Percentiles rank a stretch among this genome's conserved stretches.
Evolutionary conservation across 2,329 filamentous ascomycete species (phyloP).

Genomic region (Xylaria sp.): DNA sequence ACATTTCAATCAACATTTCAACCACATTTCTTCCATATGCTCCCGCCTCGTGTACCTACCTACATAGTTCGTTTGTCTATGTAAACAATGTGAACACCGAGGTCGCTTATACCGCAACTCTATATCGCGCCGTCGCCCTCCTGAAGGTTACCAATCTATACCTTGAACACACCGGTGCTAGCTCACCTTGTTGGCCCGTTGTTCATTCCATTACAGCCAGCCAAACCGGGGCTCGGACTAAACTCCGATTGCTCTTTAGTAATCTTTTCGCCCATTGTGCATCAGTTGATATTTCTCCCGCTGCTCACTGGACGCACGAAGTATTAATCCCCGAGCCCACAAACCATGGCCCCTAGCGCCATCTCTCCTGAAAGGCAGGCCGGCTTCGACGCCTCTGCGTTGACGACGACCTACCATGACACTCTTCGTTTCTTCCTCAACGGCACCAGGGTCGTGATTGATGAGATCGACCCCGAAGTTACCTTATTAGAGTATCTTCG

Average conservation of each 20-base stretch:
- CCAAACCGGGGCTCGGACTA: neutral
- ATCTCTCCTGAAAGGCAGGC: conserved; percentile 54
- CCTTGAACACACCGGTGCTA: neutral
- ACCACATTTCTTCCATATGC: neutral
- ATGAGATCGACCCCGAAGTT: conserved; percentile 86
- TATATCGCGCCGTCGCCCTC: neutral
- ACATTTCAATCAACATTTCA: neutral
- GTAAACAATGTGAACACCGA: conserved; percentile 3
- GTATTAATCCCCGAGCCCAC: neutral
- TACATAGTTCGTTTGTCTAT: neutral
- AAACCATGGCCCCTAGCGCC: conserved; percentile 61
- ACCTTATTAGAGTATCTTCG: conserved; percentile 92
- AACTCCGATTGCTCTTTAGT: neutral
- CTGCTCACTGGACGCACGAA: neutral
- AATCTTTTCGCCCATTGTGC: neutral
- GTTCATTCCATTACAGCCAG: neutral
- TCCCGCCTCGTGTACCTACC: neutral
- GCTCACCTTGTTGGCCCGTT: neutral
- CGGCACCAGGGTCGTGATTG: conserved; percentile 84
- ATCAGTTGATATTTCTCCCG: neutral
- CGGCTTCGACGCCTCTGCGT: conserved; percentile 47
- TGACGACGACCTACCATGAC: conserved; percentile 83
- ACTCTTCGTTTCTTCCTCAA: conserved; percentile 93
- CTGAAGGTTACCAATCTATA: neutral
- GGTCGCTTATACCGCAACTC: neutral